Evolutionary conservation across 148 eudicot genomes (phyloP).

Genomic region (Vaccinium vitisidaea): DNA sequence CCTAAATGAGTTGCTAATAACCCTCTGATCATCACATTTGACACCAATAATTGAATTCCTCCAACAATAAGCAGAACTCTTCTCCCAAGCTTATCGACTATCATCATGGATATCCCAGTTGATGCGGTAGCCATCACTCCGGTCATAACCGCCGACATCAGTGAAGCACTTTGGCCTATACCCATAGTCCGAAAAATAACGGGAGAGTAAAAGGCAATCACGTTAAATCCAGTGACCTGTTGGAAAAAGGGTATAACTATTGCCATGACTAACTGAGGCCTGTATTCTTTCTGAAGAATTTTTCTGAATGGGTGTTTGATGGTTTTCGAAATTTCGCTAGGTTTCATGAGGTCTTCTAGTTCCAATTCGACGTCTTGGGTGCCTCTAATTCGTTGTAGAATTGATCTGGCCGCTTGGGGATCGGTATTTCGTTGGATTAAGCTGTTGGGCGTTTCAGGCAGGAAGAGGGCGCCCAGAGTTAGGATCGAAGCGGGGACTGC

Average conservation of each 20-base stretch:
- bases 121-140: constrained; percentile 20
- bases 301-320: not conserved
- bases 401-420: not conserved
- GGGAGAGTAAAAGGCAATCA: not conserved
- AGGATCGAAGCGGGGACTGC: not conserved
- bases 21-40: constrained; percentile 18
- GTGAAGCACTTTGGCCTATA: not conserved
- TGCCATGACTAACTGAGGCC: not conserved
- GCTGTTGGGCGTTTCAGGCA: constrained; percentile 14
- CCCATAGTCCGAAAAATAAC: not conserved
- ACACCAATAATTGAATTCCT: constrained; percentile 10
- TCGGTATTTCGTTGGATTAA: not conserved
- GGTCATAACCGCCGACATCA: not conserved
- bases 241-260: not conserved
- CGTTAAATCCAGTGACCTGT: not conserved
- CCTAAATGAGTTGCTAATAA: constrained; percentile 27
- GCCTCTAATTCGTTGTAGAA: constrained; percentile 6
- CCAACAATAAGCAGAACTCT: not conserved
- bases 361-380: not conserved
- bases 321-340: not conserved
- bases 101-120: constrained; percentile 1
- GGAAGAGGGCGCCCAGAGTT: constrained; percentile 5
- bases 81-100: constrained; percentile 5
- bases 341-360: not conserved
- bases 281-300: not conserved